Percentiles rank a stretch among this genome's conserved stretches.
Conservation (phyloP, 1,284 basidiomycete genomes). For the Ganoderma sinense region DNA sequence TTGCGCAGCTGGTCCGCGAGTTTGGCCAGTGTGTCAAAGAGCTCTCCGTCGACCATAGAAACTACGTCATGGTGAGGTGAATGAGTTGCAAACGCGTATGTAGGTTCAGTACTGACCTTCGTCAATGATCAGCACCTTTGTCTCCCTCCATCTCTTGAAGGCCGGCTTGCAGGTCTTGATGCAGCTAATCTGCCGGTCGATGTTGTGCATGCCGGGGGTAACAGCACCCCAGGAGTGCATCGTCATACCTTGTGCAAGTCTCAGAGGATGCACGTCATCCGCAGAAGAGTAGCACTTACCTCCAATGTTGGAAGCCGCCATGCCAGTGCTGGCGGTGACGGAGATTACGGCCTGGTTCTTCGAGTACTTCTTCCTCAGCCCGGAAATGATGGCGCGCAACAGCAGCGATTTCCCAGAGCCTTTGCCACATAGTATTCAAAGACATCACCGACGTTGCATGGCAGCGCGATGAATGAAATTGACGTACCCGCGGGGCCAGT, state of each 20-base stretch:
- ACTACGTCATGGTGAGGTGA: slow-evolving; percentile 55
- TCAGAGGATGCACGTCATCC: not conserved
- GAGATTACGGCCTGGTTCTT: slow-evolving; percentile 55
- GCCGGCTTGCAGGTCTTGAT: slow-evolving; percentile 48
- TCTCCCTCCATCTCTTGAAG: slow-evolving; percentile 45
- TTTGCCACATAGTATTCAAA: slow-evolving; percentile 23
- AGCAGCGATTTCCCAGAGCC: slow-evolving; percentile 68
- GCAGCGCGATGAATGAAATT: not conserved
- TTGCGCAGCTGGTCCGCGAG: slow-evolving; percentile 41
- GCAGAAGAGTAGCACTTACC: slow-evolving; percentile 49
- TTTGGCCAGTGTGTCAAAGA: slow-evolving; percentile 85
- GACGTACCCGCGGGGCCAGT: slow-evolving; percentile 58
- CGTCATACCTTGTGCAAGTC: slow-evolving; percentile 41
- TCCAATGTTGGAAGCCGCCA: slow-evolving; percentile 73
- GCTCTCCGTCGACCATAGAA: slow-evolving; percentile 95
- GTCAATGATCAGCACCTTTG: slow-evolving; percentile 90
- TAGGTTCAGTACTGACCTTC: slow-evolving; percentile 66
- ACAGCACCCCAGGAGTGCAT: slow-evolving; percentile 51
- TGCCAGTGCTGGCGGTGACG: slow-evolving; percentile 66
- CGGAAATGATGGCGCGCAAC: slow-evolving; percentile 60
- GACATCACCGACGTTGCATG: too few species aligned
- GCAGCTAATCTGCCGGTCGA: slow-evolving; percentile 46
- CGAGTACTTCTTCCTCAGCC: slow-evolving; percentile 57
- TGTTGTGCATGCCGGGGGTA: slow-evolving; percentile 44
- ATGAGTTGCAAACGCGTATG: slow-evolving; percentile 9